Conservation (phyloP, 805 yeast genomes). For the Maudiozyma barnettii region DNA sequence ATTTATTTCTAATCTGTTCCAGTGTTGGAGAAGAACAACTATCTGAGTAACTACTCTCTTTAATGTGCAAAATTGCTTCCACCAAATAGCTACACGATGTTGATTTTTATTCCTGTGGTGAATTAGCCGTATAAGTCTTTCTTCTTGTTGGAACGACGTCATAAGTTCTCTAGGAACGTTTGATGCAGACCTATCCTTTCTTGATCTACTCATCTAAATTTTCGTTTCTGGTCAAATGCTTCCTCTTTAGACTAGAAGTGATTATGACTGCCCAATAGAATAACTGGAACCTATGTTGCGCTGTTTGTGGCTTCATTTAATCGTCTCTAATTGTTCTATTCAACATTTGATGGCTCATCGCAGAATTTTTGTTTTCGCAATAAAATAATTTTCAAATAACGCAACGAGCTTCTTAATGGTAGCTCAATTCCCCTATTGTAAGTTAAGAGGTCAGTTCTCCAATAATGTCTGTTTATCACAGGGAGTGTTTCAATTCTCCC, state of each 20-base stretch:
- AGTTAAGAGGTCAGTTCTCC: too few species aligned
- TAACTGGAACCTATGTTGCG: too few species aligned
- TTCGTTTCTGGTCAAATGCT: neutral
- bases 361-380: neutral
- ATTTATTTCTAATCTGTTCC: conserved; percentile 16
- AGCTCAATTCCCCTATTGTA: too few species aligned
- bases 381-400: neutral
- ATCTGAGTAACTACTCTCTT: conserved; percentile 39
- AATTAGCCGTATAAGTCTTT: conserved; percentile 47
- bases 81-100: conserved; percentile 66
- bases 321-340: neutral
- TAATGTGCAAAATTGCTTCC: conserved; percentile 55
- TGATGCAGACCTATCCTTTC: neutral
- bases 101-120: conserved; percentile 71
- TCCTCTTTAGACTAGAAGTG: too few species aligned
- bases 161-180: neutral
- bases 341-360: neutral
- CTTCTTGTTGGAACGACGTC: conserved; percentile 38
- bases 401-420: neutral
- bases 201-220: neutral
- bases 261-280: too few species aligned
- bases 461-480: too few species aligned
- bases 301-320: too few species aligned
- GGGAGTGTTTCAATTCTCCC: too few species aligned
- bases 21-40: conserved; percentile 1